Evolutionary conservation across 441 rosid genomes (phyloP).

Genomic region (Gossypium davidsonii): DNA sequence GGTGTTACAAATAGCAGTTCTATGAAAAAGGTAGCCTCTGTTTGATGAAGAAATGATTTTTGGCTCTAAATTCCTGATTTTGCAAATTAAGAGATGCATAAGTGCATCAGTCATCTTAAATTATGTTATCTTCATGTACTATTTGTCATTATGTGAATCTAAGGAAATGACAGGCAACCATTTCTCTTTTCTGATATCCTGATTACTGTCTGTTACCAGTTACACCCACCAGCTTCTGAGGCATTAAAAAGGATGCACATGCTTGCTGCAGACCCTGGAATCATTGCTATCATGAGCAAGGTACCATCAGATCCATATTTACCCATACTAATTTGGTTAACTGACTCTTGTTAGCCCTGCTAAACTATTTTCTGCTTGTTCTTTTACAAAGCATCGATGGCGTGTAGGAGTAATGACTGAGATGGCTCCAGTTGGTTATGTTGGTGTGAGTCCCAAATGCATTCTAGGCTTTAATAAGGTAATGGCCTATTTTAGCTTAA

Average conservation of each 20-base stretch:
- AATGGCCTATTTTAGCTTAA: constrained; percentile 9
- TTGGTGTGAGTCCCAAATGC: constrained; percentile 84
- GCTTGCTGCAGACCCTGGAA: constrained; percentile 97
- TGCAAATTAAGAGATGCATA: neutral
- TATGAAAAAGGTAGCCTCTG: neutral
- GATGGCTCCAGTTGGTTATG: constrained; percentile 96
- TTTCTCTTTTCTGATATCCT: neutral
- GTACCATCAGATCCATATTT: constrained; percentile 23
- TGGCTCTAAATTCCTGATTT: neutral
- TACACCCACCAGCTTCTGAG: constrained; percentile 78
- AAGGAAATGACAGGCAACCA: neutral
- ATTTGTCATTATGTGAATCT: neutral
- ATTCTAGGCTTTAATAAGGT: constrained; percentile 90
- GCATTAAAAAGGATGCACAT: constrained; percentile 89
- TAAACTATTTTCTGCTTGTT: constrained; percentile 14
- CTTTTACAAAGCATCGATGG: constrained; percentile 70
- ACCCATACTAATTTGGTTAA: constrained; percentile 2
- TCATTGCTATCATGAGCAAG: constrained; percentile 87
- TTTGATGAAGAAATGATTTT: neutral
- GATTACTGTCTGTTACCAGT: constrained; percentile 30
- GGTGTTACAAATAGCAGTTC: neutral
- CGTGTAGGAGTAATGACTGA: constrained; percentile 85
- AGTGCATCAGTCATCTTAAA: neutral
- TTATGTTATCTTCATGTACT: constrained; percentile 3
- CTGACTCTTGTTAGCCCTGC: constrained; percentile 6